Percentiles rank a stretch among this genome's conserved stretches.
Conservation (phyloP, 352 stramenopile genomes). For the Pythium sp. region DNA sequence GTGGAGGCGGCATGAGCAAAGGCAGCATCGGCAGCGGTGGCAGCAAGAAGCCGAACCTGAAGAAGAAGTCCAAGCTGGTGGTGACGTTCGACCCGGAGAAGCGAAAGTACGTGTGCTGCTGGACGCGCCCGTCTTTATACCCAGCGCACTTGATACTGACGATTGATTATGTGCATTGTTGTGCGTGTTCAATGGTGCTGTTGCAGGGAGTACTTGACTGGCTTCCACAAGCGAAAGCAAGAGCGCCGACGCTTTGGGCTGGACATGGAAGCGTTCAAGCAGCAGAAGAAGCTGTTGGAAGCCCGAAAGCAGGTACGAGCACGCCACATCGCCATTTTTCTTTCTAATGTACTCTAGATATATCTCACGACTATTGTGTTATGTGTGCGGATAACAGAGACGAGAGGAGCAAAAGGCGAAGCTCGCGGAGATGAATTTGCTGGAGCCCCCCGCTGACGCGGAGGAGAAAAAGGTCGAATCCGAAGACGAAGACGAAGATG, state of each 20-base stretch:
- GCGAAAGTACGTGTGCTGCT: conserved; percentile 53
- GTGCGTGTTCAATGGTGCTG: not conserved
- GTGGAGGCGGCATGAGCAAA: conserved; percentile 19
- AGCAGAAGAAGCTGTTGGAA: conserved; percentile 80
- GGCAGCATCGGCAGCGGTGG: conserved; percentile 20
- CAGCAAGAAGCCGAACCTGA: conserved; percentile 34
- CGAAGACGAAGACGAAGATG: conserved; percentile 24
- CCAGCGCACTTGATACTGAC: not conserved
- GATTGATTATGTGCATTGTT: not conserved
- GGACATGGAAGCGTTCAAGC: conserved; percentile 89
- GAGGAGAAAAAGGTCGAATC: conserved; percentile 41
- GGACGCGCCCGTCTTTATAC: not conserved
- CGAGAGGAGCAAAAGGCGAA: conserved; percentile 80
- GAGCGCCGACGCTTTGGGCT: conserved; percentile 81
- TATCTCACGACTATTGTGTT: not conserved
- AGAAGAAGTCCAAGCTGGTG: conserved; percentile 87
- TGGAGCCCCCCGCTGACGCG: conserved; percentile 20
- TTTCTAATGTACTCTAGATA: not conserved
- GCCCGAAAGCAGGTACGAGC: conserved; percentile 64
- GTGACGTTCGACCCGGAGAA: conserved; percentile 87
- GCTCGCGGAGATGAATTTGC: conserved; percentile 53
- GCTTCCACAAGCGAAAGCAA: conserved; percentile 87
- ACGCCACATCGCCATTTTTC: not conserved
- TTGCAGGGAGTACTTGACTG: conserved; percentile 76
- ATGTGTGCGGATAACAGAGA: conserved; percentile 22